Evolutionary conservation across 192 early-diverging fungal species (phyloP), one percentile per base, ranked within the genome.

Genomic region (Umbelopsis sp.): DNA sequence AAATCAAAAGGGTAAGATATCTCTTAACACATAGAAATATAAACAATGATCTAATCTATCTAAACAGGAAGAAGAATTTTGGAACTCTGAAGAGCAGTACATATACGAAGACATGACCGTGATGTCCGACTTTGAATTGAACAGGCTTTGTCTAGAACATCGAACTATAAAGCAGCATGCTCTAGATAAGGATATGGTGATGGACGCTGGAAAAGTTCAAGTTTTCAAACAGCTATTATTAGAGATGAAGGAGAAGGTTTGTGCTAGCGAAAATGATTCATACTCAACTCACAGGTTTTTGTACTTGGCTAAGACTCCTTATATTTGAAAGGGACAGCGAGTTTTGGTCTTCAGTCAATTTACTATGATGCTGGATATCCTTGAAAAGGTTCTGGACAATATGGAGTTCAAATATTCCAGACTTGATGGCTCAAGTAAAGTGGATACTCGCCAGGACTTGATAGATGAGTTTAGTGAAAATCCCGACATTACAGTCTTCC

Each of bases 331-430:
- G 64, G 83, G 87, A 1, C 83, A 91, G 76, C 81, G 89, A 16
- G 82, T 97, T 0, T 74, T 98, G 5, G 74, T 98, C 23, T 98
- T 98, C 71, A 89, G 87, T 52, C 94, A 95, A 73, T 95, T 97
- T 76, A 93, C 89, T n/a, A 75, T 86, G 23, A 87, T 91, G 68
- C 78, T 98, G 22, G 89, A 95, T 73, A 85, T 98, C 23, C 71
- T 97, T 15, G 94, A 95, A 70, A 79, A 89, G 8, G 91, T 91
- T 71, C 71, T 96, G 50, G 67, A 76, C 4, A 80, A 71, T 3
- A 75, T 85, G 61, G 79, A 76, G 0, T 83, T 84, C 65, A 68
- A 70, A 45, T 92, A 79, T 78, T 58, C 84, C 10, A 75, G 92
- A 27, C 67, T 93, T 70, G 93, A 94, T 72, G 93, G 93, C 1